Evolutionary conservation across 2,329 filamentous ascomycete species (phyloP), one percentile per base, ranked within the genome.

Genomic region (Alternaria infectoria): DNA sequence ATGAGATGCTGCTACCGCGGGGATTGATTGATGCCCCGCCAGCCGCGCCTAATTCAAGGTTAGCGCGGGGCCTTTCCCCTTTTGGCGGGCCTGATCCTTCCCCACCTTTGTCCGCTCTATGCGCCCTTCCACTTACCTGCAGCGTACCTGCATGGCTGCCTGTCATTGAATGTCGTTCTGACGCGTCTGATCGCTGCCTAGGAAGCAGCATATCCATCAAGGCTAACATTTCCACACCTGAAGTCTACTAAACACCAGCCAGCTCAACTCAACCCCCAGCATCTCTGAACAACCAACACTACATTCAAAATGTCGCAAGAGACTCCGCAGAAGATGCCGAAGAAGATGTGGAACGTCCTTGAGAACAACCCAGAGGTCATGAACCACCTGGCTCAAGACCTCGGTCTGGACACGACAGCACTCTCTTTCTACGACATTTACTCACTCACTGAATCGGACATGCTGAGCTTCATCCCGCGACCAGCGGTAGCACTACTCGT

Each of bases 331-430:
- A 67, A 47, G 12, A 76, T 74, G 73, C 30, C 73, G n/a, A 73
- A 73, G 50, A 76, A 76, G 51, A 61, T 66, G n/a, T 78, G 73
- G 44, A 67, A 61, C 4, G 50, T 77, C 19, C 70, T 77, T 15
- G 77, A 88, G 66, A 88, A 87, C 77, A 87, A 88, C 69, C 86
- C 86, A 5, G 78, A 82, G 45, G 84, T 88, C 15, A 83, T 88
- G 77, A 83, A 81, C 46, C 75, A 80, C 45, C 82, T 88, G 23
- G 81, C 83, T 36, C 77, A 80, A 60, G 77, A 79, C n/a, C 81
- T 88, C 1, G 85, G 85, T 13, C 74, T 88, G 30, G 81, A 82
- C 4, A 62, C 57, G 5, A 67, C 64, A 6, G 67, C 75, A 3
- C 81, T 88, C 30, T 77, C 75, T 36, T 88, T 87, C 74, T 81